Base-by-base conservation (phyloP, 495 filamentous ascomycete genomes). In the Penicillium arizonense region DNA sequence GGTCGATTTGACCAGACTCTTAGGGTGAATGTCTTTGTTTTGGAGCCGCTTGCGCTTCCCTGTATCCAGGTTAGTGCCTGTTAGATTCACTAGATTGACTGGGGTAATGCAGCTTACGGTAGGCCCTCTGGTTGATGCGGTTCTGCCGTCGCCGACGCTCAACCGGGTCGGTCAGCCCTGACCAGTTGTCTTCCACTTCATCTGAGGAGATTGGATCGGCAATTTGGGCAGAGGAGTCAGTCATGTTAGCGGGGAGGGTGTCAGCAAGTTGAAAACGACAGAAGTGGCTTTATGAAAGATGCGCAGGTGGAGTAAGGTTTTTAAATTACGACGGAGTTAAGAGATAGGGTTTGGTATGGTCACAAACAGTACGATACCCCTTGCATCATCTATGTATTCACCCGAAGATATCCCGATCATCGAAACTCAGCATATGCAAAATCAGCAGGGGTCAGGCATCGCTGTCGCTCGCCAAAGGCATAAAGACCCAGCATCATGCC, bases 401-500 rank as follows among this genome's bases (percentile, higher is more conserved):
- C 28, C 28, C 28, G 28, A 30, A 7, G 8, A 8, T 30, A 5
- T 30, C 28, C 28, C 28, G 18, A 18, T 18, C 18, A 57, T 52
- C 37, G 23, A 39, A 69, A 56, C n/a, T 56, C 53, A 8, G 61
- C 70, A 61, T 73, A 71, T 18, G 47, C 48, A 57, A 78, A 77
- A 43, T 77, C 75, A 2, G 74, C 75, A 7, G 75, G 71, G 14
- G 47, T 56, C 35, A 71, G 52, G 35, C 67, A 70, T n/a, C 61
- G 50, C 33, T 77, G 70, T 0, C 63, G 55, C 33, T 75, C 69
- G 11, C 72, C 74, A 63, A 74, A 74, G n/a, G 69, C 54, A 59
- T 78, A 78, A 16, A 77, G 10, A 1, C 75, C 74, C 32, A 76
- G 50, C 74, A 77, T 74, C 63, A 74, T 66, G 9, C 73, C 73